These are phyloP conservation scores for Beta vulgaris DNA, from an alignment of 148 eudicot genomes.

Conservation along the genomic window DNA sequence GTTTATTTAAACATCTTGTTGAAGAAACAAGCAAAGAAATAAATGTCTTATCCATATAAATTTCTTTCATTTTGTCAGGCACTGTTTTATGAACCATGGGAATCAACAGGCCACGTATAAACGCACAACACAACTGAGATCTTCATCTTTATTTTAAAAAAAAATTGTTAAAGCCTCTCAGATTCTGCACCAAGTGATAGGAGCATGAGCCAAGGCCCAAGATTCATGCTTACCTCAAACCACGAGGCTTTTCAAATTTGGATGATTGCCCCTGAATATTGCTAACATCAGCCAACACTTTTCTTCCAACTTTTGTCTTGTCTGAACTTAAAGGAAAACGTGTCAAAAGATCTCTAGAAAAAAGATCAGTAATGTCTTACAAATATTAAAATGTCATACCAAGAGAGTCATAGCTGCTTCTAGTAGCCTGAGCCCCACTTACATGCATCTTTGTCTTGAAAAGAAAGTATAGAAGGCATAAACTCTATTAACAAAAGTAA, in stretches of 20 bases:
- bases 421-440: constrained; percentile 11
- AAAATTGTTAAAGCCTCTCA: not conserved
- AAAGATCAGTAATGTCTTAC: not conserved
- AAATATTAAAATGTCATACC: constrained; percentile 22
- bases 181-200: not conserved
- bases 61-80: not conserved
- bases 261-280: constrained; percentile 39
- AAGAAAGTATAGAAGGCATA: not conserved
- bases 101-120: not conserved
- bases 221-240: constrained; percentile 37
- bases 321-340: constrained; percentile 23
- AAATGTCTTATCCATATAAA: not conserved
- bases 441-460: constrained; percentile 9
- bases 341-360: constrained; percentile 12
- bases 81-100: not conserved
- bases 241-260: constrained; percentile 31
- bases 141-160: not conserved
- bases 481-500: not conserved
- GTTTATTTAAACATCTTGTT: not conserved
- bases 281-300: constrained; percentile 75
- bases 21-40: not conserved
- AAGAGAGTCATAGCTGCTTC: constrained; percentile 1
- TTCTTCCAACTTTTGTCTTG: constrained; percentile 43
- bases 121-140: not conserved
- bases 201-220: not conserved